A percentile compares a stretch with the other conserved stretches of the same genome.
phyloP scores from a whole-genome alignment of 2,329 filamentous ascomycete genomes.

The Fusarium sulawesiense region DNA sequence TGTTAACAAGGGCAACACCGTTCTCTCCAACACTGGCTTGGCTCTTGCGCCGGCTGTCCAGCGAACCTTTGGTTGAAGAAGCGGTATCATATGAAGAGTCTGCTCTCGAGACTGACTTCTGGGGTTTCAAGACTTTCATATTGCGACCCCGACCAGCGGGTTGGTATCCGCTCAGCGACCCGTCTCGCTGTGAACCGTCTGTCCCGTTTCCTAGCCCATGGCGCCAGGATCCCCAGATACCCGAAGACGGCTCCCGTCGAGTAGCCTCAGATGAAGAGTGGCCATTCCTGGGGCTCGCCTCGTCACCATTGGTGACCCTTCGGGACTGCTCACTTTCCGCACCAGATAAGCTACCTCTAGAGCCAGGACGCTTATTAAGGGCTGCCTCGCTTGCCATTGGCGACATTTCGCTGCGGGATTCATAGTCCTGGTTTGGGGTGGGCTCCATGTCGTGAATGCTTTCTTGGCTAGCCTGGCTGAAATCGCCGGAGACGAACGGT shows the following conservation, averaged over 20 bases:
- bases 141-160: conserved; percentile 72
- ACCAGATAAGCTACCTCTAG: conserved; percentile 54
- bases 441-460: conserved; percentile 22
- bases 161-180: conserved; percentile 74
- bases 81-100: conserved; percentile 65
- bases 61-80: conserved; percentile 56
- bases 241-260: conserved; percentile 62
- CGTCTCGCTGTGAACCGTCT: conserved; percentile 65
- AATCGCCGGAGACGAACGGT: conserved; percentile 56
- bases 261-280: conserved; percentile 44
- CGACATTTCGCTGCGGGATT: conserved; percentile 49
- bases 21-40: conserved; percentile 54
- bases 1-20: conserved; percentile 47
- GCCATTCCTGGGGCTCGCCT: conserved; percentile 45
- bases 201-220: conserved; percentile 62
- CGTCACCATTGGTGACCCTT: conserved; percentile 38
- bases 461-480: conserved; percentile 39
- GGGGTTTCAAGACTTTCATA: conserved; percentile 92
- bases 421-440: conserved; percentile 43
- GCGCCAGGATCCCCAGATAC: conserved; percentile 79
- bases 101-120: conserved; percentile 70
- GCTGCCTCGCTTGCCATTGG: conserved; percentile 52
- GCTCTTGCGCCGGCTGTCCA: conserved; percentile 66
- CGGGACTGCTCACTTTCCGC: conserved; percentile 56
- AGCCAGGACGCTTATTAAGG: conserved; percentile 49